phyloP scores from a whole-genome alignment of 192 early-diverging fungal genomes.

The Gigaspora rosea region DNA sequence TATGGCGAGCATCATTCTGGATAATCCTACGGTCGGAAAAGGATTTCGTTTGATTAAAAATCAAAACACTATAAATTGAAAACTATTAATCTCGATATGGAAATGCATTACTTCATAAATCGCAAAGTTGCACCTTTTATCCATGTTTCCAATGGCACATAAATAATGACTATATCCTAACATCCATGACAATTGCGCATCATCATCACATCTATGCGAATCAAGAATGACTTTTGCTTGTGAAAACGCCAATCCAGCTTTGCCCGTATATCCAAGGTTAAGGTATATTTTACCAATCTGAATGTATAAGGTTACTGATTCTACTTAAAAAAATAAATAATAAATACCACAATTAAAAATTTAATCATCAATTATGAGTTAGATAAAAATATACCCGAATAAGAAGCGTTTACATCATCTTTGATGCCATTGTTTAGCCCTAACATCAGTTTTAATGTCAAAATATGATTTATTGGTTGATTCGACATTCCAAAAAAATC shows the following conservation, averaged over 20 bases:
- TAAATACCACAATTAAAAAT: neutral
- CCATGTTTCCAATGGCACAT: conserved; percentile 55
- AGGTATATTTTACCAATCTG: conserved; percentile 60
- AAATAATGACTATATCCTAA: conserved; percentile 64
- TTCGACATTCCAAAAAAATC: conserved; percentile 63
- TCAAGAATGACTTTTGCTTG: conserved; percentile 49
- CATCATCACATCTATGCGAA: neutral
- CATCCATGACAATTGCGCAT: conserved; percentile 45
- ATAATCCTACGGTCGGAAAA: neutral
- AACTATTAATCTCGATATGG: neutral
- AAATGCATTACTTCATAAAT: neutral
- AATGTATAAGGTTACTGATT: conserved; percentile 46
- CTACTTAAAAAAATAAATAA: conserved; percentile 33
- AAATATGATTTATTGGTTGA: conserved; percentile 56
- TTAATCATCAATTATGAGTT: neutral
- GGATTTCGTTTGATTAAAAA: neutral
- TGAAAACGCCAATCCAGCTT: conserved; percentile 59
- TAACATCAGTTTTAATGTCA: conserved; percentile 56
- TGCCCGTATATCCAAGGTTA: conserved; percentile 73
- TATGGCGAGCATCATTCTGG: neutral
- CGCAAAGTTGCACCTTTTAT: conserved; percentile 43
- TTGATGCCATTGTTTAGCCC: conserved; percentile 56
- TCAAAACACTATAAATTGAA: neutral
- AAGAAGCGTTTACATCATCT: conserved; percentile 27
- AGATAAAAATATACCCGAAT: conserved; percentile 36